phyloP scores from a whole-genome alignment of 2,329 filamentous ascomycete genomes.

The Lecanosticta acicola region DNA sequence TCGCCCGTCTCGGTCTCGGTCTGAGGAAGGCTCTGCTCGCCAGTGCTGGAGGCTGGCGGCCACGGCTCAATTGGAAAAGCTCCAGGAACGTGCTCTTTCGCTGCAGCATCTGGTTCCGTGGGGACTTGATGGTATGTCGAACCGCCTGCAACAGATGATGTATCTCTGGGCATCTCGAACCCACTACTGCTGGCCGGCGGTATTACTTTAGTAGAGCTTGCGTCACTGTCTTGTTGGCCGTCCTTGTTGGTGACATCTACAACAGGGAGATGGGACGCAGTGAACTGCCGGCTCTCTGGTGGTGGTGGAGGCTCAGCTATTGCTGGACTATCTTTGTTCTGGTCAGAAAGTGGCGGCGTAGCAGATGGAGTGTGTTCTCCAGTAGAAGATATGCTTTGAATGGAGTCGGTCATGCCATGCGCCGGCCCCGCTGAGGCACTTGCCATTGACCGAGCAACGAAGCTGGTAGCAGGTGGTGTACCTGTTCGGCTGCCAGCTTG shows the following conservation, averaged over 20 bases:
- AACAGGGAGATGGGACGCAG: conserved; percentile 69
- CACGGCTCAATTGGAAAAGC: conserved; percentile 38
- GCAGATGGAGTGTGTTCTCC: conserved; percentile 52
- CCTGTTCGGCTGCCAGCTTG: conserved; percentile 23
- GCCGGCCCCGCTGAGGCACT: conserved; percentile 10
- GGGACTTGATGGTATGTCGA: conserved; percentile 5
- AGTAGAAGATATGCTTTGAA: conserved; percentile 24
- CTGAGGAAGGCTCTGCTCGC: conserved; percentile 42
- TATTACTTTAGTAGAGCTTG: conserved; percentile 53
- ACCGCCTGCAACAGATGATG: conserved; percentile 4
- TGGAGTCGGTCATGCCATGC: conserved; percentile 24
- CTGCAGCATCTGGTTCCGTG: conserved; percentile 14
- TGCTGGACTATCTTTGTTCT: conserved; percentile 49
- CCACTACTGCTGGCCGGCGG: conserved; percentile 31
- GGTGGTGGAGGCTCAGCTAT: conserved; percentile 59
- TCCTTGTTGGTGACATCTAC: conserved; percentile 48
- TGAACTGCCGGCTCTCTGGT: conserved; percentile 70
- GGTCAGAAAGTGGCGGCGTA: conserved; percentile 53
- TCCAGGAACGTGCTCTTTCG: conserved; percentile 39
- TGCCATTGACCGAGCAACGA: conserved; percentile 21
- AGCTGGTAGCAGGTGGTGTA: conserved; percentile 31
- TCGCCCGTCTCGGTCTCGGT: conserved; percentile 40
- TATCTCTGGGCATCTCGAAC: conserved; percentile 23
- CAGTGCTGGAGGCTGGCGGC: conserved; percentile 1
- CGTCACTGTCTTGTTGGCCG: conserved; percentile 18